Conservation (phyloP, 805 yeast species). For the Metschnikowia drakensbergensis region DNA sequence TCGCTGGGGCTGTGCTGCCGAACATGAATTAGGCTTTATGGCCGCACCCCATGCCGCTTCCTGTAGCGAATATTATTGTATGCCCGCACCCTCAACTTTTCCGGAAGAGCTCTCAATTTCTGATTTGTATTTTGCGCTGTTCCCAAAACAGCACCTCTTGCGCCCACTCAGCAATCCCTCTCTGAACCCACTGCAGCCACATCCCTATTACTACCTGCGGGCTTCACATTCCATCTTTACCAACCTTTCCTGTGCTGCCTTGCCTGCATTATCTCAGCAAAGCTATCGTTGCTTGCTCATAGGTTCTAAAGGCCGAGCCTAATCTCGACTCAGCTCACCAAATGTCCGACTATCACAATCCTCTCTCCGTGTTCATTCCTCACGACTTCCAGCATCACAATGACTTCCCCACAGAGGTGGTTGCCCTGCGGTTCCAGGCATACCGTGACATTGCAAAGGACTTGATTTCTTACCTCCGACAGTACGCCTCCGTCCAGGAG, state of each 20-base stretch:
- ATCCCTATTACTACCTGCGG: neutral
- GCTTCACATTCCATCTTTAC: neutral
- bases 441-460: conserved; percentile 83
- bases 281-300: neutral
- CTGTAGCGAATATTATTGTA: conserved; percentile 6
- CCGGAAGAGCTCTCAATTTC: conserved; percentile 2
- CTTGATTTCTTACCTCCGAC: conserved; percentile 68
- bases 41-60: neutral
- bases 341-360: conserved; percentile 29
- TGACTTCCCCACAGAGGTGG: conserved; percentile 73
- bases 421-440: conserved; percentile 78
- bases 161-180: conserved; percentile 1
- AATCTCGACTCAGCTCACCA: neutral
- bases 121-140: conserved; percentile 1
- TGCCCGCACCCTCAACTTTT: conserved; percentile 5
- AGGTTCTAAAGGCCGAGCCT: neutral
- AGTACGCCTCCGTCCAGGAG: conserved; percentile 81
- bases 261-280: neutral
- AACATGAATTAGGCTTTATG: neutral
- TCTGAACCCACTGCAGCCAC: neutral
- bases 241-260: neutral
- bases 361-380: conserved; percentile 39
- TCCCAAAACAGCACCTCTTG: conserved; percentile 3
- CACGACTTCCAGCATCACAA: conserved; percentile 29
- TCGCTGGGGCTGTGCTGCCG: neutral